phyloP scores from a whole-genome alignment of 1,284 basidiomycete species.

The Fomitopsis betulina region DNA sequence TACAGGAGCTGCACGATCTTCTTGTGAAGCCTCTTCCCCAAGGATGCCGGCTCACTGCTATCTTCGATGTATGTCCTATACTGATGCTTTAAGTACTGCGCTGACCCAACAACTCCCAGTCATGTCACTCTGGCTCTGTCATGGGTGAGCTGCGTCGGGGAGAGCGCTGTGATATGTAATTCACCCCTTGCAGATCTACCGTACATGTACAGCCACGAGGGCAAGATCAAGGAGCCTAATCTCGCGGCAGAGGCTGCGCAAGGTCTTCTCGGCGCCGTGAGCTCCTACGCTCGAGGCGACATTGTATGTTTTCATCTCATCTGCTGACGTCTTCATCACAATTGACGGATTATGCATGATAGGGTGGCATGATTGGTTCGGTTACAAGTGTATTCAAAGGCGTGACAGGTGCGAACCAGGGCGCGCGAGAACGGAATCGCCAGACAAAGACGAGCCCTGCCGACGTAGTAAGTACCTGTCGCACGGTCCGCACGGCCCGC shows the following conservation, averaged over 20 bases:
- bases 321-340: too few relatives aligned
- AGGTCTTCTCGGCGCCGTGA: conserved; percentile 57
- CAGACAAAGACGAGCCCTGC: conserved; percentile 78
- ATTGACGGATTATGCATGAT: not conserved
- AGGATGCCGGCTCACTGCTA: conserved; percentile 84
- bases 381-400: conserved; percentile 36
- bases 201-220: conserved; percentile 80
- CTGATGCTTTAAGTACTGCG: not conserved
- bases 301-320: conserved; percentile 31
- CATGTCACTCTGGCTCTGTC: conserved; percentile 43
- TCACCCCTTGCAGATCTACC: conserved; percentile 29
- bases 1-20: conserved; percentile 63
- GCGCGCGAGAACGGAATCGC: conserved; percentile 60
- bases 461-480: conserved; percentile 40
- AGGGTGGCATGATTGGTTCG: conserved; percentile 59
- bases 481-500: conserved; percentile 18
- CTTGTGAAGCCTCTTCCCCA: conserved; percentile 74
- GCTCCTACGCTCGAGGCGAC: conserved; percentile 74
- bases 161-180: not conserved
- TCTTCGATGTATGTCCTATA: conserved; percentile 68
- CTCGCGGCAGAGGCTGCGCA: conserved; percentile 74
- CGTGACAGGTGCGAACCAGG: conserved; percentile 39
- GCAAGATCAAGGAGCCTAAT: conserved; percentile 92
- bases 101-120: conserved; percentile 21
- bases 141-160: conserved; percentile 26